A percentile compares a stretch with the other conserved stretches of the same genome.
Conservation (phyloP, 2,329 filamentous ascomycete genomes). For the Aspergillus fijiensis region DNA sequence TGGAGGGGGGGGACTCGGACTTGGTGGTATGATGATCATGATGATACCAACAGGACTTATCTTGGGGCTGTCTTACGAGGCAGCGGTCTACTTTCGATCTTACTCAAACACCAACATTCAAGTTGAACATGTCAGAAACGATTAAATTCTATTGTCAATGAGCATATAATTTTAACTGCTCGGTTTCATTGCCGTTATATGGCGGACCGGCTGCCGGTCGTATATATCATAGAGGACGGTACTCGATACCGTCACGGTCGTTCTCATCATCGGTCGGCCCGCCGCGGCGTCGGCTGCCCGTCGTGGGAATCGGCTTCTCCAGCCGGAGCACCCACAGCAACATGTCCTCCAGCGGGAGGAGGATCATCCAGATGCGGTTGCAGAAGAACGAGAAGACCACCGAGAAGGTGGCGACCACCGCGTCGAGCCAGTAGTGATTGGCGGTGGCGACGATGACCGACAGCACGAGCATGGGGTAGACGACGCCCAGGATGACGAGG, state of each 20-base stretch:
- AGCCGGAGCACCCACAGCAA: constrained; percentile 50
- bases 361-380: constrained; percentile 52
- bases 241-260: not conserved
- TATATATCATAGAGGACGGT: not conserved
- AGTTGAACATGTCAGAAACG: no score
- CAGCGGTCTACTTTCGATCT: no score
- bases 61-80: no score
- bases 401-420: constrained; percentile 50
- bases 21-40: no score
- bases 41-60: no score
- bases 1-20: no score
- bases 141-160: no score
- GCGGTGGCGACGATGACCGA: constrained; percentile 57
- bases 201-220: not conserved
- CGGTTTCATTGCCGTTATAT: not conserved
- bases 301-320: constrained; percentile 55
- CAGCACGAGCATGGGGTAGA: constrained; percentile 52
- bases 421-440: constrained; percentile 61
- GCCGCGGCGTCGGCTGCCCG: constrained; percentile 38
- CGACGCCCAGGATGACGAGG: constrained; percentile 48
- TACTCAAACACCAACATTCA: no score
- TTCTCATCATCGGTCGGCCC: not conserved
- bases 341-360: constrained; percentile 54
- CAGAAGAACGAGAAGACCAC: constrained; percentile 49
- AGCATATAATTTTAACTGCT: no score